Conservation (phyloP, 2,329 filamentous ascomycete species). For the Pseudocercospora fijiensis region DNA sequence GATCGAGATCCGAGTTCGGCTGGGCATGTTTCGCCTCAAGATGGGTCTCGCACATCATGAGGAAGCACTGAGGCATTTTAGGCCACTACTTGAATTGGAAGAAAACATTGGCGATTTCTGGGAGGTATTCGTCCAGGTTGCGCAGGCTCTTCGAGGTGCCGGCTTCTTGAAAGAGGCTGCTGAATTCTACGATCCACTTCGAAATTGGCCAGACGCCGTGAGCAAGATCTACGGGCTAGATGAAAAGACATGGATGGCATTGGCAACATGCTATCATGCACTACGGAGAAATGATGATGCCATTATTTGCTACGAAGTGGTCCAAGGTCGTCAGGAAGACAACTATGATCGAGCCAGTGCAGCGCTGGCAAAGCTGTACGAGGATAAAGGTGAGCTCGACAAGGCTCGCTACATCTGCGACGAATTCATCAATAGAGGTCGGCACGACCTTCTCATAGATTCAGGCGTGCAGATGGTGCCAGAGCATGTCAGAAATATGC, state of each 20-base stretch:
- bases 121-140: constrained; percentile 75
- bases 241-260: constrained; percentile 51
- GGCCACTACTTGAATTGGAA: constrained; percentile 64
- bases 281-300: constrained; percentile 65
- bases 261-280: constrained; percentile 68
- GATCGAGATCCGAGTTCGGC: constrained; percentile 75
- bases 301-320: constrained; percentile 72
- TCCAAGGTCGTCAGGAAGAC: constrained; percentile 48
- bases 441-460: constrained; percentile 29
- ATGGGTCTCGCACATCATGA: constrained; percentile 59
- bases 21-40: constrained; percentile 79
- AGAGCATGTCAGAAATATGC: constrained; percentile 11
- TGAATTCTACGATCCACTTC: constrained; percentile 57
- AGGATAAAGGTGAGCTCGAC: constrained; percentile 66
- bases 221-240: constrained; percentile 37
- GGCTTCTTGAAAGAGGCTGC: constrained; percentile 56
- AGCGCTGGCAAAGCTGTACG: constrained; percentile 75
- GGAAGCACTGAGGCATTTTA: constrained; percentile 62
- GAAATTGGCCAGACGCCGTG: constrained; percentile 42
- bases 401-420: constrained; percentile 75
- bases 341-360: constrained; percentile 24
- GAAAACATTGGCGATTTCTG: constrained; percentile 65
- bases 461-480: constrained; percentile 27
- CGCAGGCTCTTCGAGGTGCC: constrained; percentile 56
- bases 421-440: constrained; percentile 66